These are phyloP conservation scores for Mucor piriformis DNA, from an alignment of 371 early-diverging fungal genomes.

Conservation along the genomic window DNA sequence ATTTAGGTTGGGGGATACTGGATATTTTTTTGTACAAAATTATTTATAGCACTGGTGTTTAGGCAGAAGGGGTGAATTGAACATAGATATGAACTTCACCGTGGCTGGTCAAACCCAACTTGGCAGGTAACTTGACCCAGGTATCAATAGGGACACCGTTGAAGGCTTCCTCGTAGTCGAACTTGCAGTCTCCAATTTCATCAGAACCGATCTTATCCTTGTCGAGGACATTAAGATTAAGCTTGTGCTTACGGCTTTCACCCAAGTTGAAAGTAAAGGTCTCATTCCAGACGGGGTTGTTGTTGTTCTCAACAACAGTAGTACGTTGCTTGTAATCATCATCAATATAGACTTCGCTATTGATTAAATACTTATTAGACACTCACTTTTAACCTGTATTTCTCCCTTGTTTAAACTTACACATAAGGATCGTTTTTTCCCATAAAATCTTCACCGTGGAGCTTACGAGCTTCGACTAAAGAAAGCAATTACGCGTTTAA, in stretches of 20 bases:
- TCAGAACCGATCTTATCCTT: conserved; percentile 39
- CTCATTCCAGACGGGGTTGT: conserved; percentile 40
- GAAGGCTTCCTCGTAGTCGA: conserved; percentile 35
- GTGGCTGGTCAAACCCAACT: conserved; percentile 42
- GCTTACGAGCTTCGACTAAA: conserved; percentile 34
- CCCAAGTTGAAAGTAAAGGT: conserved; percentile 31
- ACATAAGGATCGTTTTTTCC: conserved; percentile 34
- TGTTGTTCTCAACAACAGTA: conserved; percentile 54
- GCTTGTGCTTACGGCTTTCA: conserved; percentile 31
- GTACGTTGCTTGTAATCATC: conserved; percentile 44
- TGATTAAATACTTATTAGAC: neutral
- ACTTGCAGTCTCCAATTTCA: conserved; percentile 34
- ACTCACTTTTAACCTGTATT: neutral
- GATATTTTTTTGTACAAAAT: conserved; percentile 1
- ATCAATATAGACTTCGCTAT: conserved; percentile 32
- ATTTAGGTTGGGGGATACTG: neutral
- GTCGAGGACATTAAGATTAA: conserved; percentile 41
- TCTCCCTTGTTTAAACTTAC: conserved; percentile 15
- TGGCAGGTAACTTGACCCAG: conserved; percentile 46
- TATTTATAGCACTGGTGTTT: neutral
- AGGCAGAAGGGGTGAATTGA: conserved; percentile 26
- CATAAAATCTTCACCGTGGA: conserved; percentile 27
- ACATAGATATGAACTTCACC: conserved; percentile 45
- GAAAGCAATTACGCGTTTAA: neutral
- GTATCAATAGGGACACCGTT: conserved; percentile 33